Evolutionary conservation across 768 basidiomycete genomes (phyloP).

Genomic region (Lentinula aciculospora): DNA sequence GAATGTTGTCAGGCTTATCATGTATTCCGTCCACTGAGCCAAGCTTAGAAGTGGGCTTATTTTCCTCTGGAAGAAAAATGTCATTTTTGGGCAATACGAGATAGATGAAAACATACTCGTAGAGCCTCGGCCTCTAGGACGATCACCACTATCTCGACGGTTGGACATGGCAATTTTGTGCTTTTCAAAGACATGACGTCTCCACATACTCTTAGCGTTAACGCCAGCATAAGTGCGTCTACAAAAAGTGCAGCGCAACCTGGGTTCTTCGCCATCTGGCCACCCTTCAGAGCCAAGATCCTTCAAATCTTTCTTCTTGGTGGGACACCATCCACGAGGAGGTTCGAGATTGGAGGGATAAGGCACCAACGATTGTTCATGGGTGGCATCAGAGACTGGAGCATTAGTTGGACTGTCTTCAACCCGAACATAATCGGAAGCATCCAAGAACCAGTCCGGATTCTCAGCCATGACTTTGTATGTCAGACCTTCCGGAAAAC

Average conservation of each 20-base stretch:
- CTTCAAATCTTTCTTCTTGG: constrained; percentile 77
- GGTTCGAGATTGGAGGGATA: constrained; percentile 79
- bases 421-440: constrained; percentile 55
- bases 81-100: not conserved
- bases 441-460: constrained; percentile 74
- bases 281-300: constrained; percentile 64
- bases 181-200: constrained; percentile 83
- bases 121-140: constrained; percentile 56
- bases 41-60: constrained; percentile 28
- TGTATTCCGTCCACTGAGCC: constrained; percentile 17
- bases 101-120: constrained; percentile 45
- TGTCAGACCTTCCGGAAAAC: constrained; percentile 60
- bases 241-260: constrained; percentile 80
- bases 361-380: constrained; percentile 27
- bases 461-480: constrained; percentile 72
- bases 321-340: constrained; percentile 80
- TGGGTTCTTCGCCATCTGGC: constrained; percentile 78
- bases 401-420: constrained; percentile 25
- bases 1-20: constrained; percentile 36
- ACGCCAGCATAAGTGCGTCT: constrained; percentile 79
- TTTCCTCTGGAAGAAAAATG: constrained; percentile 43
- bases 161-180: constrained; percentile 90
- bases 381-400: constrained; percentile 33
- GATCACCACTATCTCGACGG: constrained; percentile 64
- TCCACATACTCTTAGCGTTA: constrained; percentile 91